These are phyloP conservation scores for Friedmanniomyces simplex DNA, from an alignment of 495 filamentous ascomycete species.

Conservation along the genomic window DNA sequence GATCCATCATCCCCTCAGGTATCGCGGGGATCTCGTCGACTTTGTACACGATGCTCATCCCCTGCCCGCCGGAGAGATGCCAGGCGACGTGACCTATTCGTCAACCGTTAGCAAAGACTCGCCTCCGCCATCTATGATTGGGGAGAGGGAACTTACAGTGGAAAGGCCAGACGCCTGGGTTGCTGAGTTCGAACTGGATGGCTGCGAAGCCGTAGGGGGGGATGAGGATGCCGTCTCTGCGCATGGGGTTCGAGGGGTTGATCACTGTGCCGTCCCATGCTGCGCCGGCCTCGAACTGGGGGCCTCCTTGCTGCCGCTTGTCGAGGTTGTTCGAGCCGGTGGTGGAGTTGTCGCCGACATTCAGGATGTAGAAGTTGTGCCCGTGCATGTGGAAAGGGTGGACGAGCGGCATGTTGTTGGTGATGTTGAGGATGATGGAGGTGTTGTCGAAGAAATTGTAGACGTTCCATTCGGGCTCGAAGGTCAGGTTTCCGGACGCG, in stretches of 20 bases:
- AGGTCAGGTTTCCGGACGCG: slow-evolving; percentile 12
- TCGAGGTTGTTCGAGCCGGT: neutral
- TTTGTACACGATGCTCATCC: slow-evolving; percentile 15
- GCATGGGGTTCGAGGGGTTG: slow-evolving; percentile 18
- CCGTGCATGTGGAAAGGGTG: slow-evolving; percentile 26
- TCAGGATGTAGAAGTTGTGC: slow-evolving; percentile 23
- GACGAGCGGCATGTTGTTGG: slow-evolving; percentile 14
- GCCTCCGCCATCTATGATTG: neutral
- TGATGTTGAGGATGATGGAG: slow-evolving; percentile 13
- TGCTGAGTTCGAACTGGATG: slow-evolving; percentile 20
- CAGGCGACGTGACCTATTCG: slow-evolving; percentile 17
- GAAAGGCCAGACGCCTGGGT: slow-evolving; percentile 24
- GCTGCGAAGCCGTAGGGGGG: slow-evolving; percentile 15
- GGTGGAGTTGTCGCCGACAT: slow-evolving; percentile 7
- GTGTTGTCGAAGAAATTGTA: slow-evolving; percentile 17
- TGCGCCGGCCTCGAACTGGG: slow-evolving; percentile 1
- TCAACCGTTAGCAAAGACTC: neutral
- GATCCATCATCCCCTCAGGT: slow-evolving; percentile 1
- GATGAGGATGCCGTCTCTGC: slow-evolving; percentile 18
- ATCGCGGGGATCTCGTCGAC: slow-evolving; percentile 4
- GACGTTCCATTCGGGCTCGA: slow-evolving; percentile 19
- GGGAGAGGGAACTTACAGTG: slow-evolving; percentile 5
- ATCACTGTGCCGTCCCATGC: slow-evolving; percentile 18
- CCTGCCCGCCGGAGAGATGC: slow-evolving; percentile 21
- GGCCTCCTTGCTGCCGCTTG: neutral